Evolutionary conservation across 768 basidiomycete species (phyloP).

Genomic region (Leccinum incarnatum): DNA sequence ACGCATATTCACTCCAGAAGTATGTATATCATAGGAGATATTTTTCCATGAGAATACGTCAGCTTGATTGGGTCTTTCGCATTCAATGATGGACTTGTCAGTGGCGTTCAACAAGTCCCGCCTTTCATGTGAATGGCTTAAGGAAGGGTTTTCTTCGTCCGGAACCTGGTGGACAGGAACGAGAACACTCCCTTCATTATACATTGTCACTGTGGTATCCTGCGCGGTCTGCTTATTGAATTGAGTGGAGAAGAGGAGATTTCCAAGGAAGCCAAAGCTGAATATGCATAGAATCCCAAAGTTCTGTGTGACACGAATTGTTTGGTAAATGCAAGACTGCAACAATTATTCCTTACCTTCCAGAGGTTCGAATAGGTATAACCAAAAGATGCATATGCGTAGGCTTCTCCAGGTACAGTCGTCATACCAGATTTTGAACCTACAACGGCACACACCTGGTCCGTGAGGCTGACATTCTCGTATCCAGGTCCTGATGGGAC

Average conservation of each 20-base stretch:
- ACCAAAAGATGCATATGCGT: constrained; percentile 33
- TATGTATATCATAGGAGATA: constrained; percentile 61
- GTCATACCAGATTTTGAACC: constrained; percentile 41
- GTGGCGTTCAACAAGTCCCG: no score
- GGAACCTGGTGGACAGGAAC: not conserved
- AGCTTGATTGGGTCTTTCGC: constrained; percentile 25
- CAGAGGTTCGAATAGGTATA: constrained; percentile 31
- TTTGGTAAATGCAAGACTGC: not conserved
- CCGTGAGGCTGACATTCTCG: constrained; percentile 18
- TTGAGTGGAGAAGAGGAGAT: constrained; percentile 38
- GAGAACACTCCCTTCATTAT: constrained; percentile 9
- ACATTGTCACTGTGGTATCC: constrained; percentile 32
- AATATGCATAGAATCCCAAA: constrained; percentile 39
- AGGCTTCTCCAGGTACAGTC: constrained; percentile 42
- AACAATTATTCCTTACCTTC: constrained; percentile 34
- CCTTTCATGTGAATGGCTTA: not conserved
- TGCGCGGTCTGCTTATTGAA: constrained; percentile 27
- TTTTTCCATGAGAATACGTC: constrained; percentile 79
- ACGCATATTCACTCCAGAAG: constrained; percentile 35
- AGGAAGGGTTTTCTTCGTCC: constrained; percentile 18
- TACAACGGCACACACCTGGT: constrained; percentile 43
- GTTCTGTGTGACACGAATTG: constrained; percentile 24
- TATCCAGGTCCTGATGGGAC: constrained; percentile 36
- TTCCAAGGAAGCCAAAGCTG: constrained; percentile 36
- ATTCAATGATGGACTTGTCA: not conserved